A percentile compares a stretch with the other conserved stretches of the same genome.
These are phyloP conservation scores for Corchorus capsularis DNA, from an alignment of 345 rosid species.

Conservation along the genomic window DNA sequence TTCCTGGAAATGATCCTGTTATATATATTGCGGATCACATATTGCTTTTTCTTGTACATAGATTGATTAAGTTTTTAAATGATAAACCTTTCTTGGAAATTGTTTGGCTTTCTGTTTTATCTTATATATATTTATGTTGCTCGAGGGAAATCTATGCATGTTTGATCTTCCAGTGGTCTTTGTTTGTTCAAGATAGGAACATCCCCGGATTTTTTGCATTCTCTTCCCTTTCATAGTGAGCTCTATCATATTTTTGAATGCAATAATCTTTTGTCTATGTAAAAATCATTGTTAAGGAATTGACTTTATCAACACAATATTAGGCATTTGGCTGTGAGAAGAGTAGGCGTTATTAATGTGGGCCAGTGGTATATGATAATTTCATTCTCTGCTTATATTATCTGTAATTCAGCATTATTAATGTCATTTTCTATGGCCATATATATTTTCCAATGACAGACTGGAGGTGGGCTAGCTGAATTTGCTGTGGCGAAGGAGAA, in stretches of 20 bases:
- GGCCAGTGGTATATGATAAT: not conserved
- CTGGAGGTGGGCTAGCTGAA: conserved; percentile 68
- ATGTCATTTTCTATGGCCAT: not conserved
- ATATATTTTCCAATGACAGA: conserved; percentile 32
- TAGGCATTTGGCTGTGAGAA: not conserved
- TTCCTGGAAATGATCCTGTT: not conserved
- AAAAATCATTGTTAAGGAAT: not conserved
- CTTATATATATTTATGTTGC: no score
- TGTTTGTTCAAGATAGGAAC: conserved; percentile 7
- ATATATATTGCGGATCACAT: not conserved
- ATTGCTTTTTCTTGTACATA: not conserved
- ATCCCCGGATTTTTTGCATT: not conserved
- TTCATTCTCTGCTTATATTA: not conserved
- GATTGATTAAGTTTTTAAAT: not conserved
- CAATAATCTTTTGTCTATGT: not conserved
- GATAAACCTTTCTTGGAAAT: not conserved
- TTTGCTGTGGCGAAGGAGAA: conserved; percentile 61
- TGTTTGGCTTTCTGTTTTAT: no score
- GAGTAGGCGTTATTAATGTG: not conserved
- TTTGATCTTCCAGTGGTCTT: not conserved
- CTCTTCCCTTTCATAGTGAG: not conserved
- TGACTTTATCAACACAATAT: not conserved
- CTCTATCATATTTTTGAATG: not conserved
- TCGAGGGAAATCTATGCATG: not conserved
- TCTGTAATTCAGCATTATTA: not conserved